These are phyloP conservation scores for Begonia masoniana DNA, from an alignment of 306 rosid species.

Conservation along the genomic window DNA sequence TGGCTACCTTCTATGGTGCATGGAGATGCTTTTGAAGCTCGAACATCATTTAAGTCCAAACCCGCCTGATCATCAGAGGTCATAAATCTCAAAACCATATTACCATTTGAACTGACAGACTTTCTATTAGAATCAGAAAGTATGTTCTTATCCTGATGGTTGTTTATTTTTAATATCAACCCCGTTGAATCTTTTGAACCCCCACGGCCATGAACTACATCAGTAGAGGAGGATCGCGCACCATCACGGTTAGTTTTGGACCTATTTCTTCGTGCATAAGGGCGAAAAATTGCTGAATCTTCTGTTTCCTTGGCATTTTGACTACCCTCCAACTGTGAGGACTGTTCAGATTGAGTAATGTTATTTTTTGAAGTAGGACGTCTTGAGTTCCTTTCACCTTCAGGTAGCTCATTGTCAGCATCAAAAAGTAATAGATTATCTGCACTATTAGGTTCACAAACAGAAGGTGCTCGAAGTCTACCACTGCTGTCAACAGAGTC, in stretches of 20 bases:
- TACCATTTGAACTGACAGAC: slow-evolving; percentile 57
- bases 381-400: slow-evolving; percentile 46
- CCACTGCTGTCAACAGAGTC: slow-evolving; percentile 99
- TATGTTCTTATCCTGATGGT: slow-evolving; percentile 38
- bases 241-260: slow-evolving; percentile 78
- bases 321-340: slow-evolving; percentile 73
- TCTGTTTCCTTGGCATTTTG: slow-evolving; percentile 83
- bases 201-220: slow-evolving; percentile 26
- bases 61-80: slow-evolving; percentile 30
- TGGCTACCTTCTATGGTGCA: slow-evolving; percentile 23
- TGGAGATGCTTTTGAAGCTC: slow-evolving; percentile 19
- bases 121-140: slow-evolving; percentile 49
- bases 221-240: slow-evolving; percentile 33
- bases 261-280: slow-evolving; percentile 93
- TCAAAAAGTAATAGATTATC: slow-evolving; percentile 89
- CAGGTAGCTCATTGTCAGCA: slow-evolving; percentile 56
- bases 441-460: slow-evolving; percentile 86
- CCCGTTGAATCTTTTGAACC: slow-evolving; percentile 49
- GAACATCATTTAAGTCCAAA: slow-evolving; percentile 36
- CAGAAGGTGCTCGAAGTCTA: slow-evolving; percentile 68
- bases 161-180: slow-evolving; percentile 32
- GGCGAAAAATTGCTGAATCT: slow-evolving; percentile 85
- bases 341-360: slow-evolving; percentile 68
- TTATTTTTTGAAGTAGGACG: slow-evolving; percentile 47
- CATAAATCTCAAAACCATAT: slow-evolving; percentile 23